Percentiles rank a stretch among this genome's conserved stretches.
phyloP scores from a whole-genome alignment of 2,329 filamentous ascomycete species.

The Fusarium sp. region DNA sequence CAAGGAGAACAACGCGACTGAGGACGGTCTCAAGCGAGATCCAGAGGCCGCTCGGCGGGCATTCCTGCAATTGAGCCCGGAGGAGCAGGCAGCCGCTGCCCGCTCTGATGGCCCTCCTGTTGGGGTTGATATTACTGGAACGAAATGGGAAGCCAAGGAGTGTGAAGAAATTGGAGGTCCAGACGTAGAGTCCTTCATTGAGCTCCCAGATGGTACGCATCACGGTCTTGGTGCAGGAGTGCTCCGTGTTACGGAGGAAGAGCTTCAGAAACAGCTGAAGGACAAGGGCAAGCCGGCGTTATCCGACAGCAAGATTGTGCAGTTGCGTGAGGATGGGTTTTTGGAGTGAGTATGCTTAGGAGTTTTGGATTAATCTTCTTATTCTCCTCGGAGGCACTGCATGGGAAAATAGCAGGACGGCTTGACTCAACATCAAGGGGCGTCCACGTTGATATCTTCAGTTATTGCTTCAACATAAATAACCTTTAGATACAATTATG shows the following conservation, averaged over 20 bases:
- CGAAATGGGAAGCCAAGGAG: background rate
- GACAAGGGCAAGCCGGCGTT: background rate
- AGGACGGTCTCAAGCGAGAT: background rate
- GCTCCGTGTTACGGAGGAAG: background rate
- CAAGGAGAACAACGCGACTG: background rate
- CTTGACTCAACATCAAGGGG: background rate
- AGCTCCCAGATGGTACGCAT: background rate
- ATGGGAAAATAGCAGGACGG: background rate
- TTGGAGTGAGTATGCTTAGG: background rate
- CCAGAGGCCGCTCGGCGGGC: no score
- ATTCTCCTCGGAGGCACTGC: fast-evolving
- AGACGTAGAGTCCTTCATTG: background rate
- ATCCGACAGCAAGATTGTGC: background rate
- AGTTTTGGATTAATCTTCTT: fast-evolving
- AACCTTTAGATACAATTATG: background rate
- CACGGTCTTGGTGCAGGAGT: background rate
- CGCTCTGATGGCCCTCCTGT: fast-evolving
- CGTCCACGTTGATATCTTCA: background rate
- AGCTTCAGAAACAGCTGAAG: background rate
- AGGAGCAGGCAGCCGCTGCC: background rate
- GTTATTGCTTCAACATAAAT: background rate
- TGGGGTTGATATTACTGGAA: background rate
- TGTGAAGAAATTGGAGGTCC: background rate
- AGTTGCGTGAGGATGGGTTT: background rate
- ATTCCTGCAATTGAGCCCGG: background rate